Evolutionary conservation across 495 filamentous ascomycete genomes (phyloP).

Genomic region (Peziza echinospora): DNA sequence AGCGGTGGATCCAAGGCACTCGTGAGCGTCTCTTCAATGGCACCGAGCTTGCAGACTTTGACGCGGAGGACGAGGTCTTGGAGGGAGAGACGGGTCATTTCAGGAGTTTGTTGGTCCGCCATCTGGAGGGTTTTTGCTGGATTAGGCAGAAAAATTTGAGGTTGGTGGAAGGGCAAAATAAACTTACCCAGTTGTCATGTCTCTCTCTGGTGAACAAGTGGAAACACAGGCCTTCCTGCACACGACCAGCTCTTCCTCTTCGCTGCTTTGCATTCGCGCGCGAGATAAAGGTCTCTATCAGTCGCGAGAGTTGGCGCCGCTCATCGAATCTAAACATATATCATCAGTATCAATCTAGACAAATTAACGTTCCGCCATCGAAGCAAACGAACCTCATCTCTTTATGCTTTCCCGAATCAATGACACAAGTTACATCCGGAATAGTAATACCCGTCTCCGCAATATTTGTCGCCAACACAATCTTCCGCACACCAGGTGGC

Average conservation of each 20-base stretch:
- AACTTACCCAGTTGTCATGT: slow-evolving; percentile 39
- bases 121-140: slow-evolving; percentile 26
- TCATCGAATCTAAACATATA: slow-evolving; percentile 92
- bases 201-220: slow-evolving; percentile 79
- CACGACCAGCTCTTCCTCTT: slow-evolving; percentile 84
- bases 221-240: slow-evolving; percentile 83
- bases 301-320: slow-evolving; percentile 63
- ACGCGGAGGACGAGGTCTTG: slow-evolving; percentile 91
- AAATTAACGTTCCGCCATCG: no score
- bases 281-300: slow-evolving; percentile 84
- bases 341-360: slow-evolving; percentile 4
- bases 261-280: slow-evolving; percentile 85
- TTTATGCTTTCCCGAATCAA: slow-evolving; percentile 86
- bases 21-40: slow-evolving; percentile 71
- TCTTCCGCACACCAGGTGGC: slow-evolving; percentile 60
- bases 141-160: neutral
- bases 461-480: slow-evolving; percentile 89
- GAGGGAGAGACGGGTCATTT: slow-evolving; percentile 79
- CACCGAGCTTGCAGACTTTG: slow-evolving; percentile 86
- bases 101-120: slow-evolving; percentile 77
- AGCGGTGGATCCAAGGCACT: slow-evolving; percentile 79
- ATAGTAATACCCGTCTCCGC: slow-evolving; percentile 96
- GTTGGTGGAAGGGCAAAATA: neutral
- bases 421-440: slow-evolving; percentile 84
- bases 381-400: no score